Conservation (phyloP, 208 protist genomes). For the Leishmania braziliensis region DNA sequence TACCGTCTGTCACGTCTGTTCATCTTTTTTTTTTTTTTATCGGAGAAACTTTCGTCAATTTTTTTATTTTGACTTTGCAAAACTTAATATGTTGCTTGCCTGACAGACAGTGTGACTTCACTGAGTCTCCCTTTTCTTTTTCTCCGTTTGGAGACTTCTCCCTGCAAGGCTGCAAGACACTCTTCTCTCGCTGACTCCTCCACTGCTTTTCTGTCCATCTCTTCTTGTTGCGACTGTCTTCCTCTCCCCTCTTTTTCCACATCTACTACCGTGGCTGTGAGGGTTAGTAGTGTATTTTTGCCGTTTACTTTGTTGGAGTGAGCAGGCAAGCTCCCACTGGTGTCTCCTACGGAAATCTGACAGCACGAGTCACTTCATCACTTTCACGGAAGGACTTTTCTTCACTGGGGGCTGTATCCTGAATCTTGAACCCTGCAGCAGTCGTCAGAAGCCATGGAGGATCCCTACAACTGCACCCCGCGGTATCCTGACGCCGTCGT, state of each 20-base stretch:
- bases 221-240: neutral
- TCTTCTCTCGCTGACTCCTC: neutral
- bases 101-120: neutral
- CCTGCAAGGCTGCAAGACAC: neutral
- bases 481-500: neutral
- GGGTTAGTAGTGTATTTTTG: neutral
- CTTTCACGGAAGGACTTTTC: neutral
- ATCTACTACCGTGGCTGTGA: neutral
- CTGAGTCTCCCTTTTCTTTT: neutral
- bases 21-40: neutral
- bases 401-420: neutral
- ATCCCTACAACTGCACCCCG: neutral
- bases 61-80: neutral
- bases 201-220: neutral
- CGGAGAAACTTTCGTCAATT: neutral
- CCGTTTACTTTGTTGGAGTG: neutral
- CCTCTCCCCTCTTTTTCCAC: neutral
- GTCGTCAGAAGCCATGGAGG: neutral
- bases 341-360: neutral
- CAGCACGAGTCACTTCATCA: neutral
- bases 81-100: neutral
- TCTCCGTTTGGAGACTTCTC: neutral
- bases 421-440: neutral
- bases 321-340: neutral
- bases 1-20: neutral